These are phyloP conservation scores for Turritis glabra DNA, from an alignment of 345 rosid genomes.

Conservation along the genomic window DNA sequence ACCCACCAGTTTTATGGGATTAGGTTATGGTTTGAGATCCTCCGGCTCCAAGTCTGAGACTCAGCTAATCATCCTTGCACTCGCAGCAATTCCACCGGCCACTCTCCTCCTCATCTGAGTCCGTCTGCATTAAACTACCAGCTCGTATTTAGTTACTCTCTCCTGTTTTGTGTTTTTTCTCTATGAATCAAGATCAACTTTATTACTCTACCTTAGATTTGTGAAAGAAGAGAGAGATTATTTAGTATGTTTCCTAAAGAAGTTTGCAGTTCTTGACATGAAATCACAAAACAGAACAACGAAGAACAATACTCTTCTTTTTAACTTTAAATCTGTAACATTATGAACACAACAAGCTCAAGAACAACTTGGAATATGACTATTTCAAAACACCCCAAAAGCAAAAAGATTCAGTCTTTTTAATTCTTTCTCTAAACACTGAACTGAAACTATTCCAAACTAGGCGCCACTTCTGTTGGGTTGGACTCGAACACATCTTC, in stretches of 20 bases:
- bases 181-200: background rate
- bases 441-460: constrained; percentile 62
- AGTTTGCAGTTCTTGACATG: constrained; percentile 7
- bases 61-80: constrained; percentile 31
- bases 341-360: constrained; percentile 30
- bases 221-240: background rate
- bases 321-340: constrained; percentile 31
- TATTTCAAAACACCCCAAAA: background rate
- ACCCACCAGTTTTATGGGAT: constrained; percentile 46
- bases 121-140: background rate
- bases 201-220: background rate
- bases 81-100: constrained; percentile 32
- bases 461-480: constrained; percentile 96
- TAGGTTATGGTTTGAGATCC: constrained; percentile 42
- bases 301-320: background rate
- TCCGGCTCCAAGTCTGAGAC: constrained; percentile 37
- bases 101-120: constrained; percentile 29
- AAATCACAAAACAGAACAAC: background rate
- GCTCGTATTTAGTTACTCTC: background rate
- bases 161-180: background rate
- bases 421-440: constrained; percentile 7
- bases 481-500: constrained; percentile 95
- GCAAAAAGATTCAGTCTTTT: constrained; percentile 12
- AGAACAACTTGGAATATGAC: constrained; percentile 6
- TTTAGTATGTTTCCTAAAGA: background rate